Conservation (phyloP, 1,284 basidiomycete species). For the Ceratobasidium sp. region DNA sequence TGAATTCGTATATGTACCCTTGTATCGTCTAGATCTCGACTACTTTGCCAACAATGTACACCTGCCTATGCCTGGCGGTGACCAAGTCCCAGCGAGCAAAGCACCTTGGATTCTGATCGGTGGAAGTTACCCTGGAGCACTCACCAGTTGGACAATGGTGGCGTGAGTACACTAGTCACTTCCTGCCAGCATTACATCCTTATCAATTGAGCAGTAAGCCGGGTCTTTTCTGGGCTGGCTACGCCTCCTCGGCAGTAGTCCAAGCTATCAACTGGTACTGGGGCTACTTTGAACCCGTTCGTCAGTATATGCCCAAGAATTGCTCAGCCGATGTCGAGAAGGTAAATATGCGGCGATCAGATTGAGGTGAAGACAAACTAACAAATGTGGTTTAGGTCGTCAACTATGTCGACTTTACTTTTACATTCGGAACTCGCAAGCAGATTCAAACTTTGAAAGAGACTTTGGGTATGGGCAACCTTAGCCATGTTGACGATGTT, state of each 20-base stretch:
- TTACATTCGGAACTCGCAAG: slow-evolving; percentile 54
- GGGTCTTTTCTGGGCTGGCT: slow-evolving; percentile 69
- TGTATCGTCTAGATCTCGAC: slow-evolving; percentile 64
- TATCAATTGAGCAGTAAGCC: slow-evolving; percentile 53
- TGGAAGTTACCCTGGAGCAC: slow-evolving; percentile 67
- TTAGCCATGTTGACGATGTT: slow-evolving; percentile 71
- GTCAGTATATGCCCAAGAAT: slow-evolving; percentile 71
- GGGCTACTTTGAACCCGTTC: slow-evolving; percentile 74
- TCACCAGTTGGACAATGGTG: slow-evolving; percentile 74
- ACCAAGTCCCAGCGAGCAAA: slow-evolving; percentile 61
- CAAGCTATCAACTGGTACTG: slow-evolving; percentile 59
- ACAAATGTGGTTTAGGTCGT: slow-evolving; percentile 53
- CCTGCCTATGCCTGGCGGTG: slow-evolving; percentile 70
- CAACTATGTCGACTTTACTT: slow-evolving; percentile 64
- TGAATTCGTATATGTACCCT: neutral
- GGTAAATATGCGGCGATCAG: neutral
- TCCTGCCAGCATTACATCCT: neutral
- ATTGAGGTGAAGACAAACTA: neutral
- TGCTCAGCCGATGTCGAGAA: slow-evolving; percentile 74
- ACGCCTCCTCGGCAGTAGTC: slow-evolving; percentile 74
- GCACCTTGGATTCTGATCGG: slow-evolving; percentile 74
- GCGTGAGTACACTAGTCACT: slow-evolving; percentile 56
- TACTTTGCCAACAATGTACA: slow-evolving; percentile 72
- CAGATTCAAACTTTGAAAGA: slow-evolving; percentile 63
- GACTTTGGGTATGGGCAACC: slow-evolving; percentile 62